Evolutionary conservation across 805 yeast species (phyloP).

Genomic region (Blastobotrys attinorum): DNA sequence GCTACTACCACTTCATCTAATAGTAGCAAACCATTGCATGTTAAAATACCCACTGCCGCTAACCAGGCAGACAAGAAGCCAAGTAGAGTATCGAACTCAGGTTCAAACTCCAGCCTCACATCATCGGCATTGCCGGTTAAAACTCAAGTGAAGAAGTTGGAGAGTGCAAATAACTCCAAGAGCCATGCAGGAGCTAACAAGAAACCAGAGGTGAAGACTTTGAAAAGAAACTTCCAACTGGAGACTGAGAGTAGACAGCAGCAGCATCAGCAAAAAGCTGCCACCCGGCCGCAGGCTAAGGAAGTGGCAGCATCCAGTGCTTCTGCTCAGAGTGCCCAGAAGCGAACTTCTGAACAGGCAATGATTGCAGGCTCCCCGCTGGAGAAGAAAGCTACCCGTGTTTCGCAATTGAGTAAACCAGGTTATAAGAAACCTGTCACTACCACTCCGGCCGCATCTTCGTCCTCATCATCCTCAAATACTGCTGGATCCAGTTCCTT

Average conservation of each 20-base stretch:
- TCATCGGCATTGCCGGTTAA: neutral
- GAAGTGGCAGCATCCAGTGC: neutral
- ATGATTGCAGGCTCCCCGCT: slow-evolving; percentile 2
- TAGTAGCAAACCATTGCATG: slow-evolving; percentile 2
- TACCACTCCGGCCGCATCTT: slow-evolving; percentile 17
- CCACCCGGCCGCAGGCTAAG: neutral
- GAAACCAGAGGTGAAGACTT: neutral
- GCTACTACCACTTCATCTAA: no score
- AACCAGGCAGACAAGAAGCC: slow-evolving; percentile 3
- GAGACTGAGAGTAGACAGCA: neutral
- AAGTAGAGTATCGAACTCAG: neutral
- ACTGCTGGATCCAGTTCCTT: no score
- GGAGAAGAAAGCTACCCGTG: neutral
- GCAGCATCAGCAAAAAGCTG: neutral
- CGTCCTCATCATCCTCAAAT: no score
- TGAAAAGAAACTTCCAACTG: neutral
- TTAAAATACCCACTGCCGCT: slow-evolving; percentile 2
- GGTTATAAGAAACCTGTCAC: slow-evolving; percentile 1
- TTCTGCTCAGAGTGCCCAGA: neutral
- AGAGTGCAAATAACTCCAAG: no score
- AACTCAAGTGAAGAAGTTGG: no score
- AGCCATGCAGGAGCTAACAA: no score
- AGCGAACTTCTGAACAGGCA: slow-evolving; percentile 7
- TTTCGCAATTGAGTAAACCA: neutral
- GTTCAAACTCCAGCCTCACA: neutral